Evolutionary conservation across 495 filamentous ascomycete genomes (phyloP).

Genomic region (Podospora pseudoanserina): DNA sequence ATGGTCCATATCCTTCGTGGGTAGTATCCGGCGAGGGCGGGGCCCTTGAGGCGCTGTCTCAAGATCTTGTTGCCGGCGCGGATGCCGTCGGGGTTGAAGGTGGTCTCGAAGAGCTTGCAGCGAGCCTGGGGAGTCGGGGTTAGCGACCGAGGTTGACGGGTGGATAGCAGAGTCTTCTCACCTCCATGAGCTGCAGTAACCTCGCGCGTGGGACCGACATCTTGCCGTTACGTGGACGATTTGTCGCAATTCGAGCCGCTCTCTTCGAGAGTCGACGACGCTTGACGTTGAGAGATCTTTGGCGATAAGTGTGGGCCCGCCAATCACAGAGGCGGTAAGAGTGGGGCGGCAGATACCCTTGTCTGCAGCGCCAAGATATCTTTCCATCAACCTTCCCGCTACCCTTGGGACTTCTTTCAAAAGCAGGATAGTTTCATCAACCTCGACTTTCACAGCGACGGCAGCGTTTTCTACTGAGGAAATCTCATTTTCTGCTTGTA

Average conservation of each 20-base stretch:
- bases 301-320: not conserved
- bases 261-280: conserved; percentile 1
- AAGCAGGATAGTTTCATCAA: not conserved
- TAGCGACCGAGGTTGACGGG: conserved; percentile 2
- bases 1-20: conserved; percentile 68
- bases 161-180: conserved; percentile 29
- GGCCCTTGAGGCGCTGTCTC: conserved; percentile 76
- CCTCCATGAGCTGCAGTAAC: conserved; percentile 76
- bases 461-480: not conserved
- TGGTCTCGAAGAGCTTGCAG: conserved; percentile 86
- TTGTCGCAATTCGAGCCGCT: conserved; percentile 4
- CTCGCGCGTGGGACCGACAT: conserved; percentile 74
- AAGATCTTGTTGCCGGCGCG: conserved; percentile 86
- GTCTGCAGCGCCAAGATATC: not conserved
- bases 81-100: conserved; percentile 77
- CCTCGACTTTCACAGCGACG: not conserved
- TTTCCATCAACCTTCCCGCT: not conserved
- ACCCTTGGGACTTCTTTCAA: not conserved
- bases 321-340: conserved; percentile 10
- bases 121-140: conserved; percentile 57
- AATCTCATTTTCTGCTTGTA: not conserved
- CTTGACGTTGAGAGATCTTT: conserved; percentile 21
- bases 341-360: conserved; percentile 5
- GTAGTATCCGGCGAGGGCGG: conserved; percentile 78
- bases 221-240: conserved; percentile 33